phyloP scores from a whole-genome alignment of 1,284 basidiomycete genomes.

The Vanrija sp. region DNA sequence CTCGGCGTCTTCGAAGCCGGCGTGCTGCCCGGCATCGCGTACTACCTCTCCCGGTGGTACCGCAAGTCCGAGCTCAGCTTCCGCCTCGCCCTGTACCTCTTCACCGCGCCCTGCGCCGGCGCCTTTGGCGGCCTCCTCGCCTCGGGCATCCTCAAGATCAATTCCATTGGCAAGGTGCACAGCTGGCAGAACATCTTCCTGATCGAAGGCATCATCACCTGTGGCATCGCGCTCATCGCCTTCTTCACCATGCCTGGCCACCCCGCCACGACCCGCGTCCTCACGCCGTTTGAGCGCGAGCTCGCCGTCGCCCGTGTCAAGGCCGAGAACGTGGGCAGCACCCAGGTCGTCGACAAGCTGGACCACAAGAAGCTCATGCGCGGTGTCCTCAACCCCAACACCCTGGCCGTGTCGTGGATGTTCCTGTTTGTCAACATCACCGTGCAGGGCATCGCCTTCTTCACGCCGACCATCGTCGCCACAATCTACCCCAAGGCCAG shows the following conservation, averaged over 20 bases:
- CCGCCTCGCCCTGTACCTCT: conserved; percentile 15
- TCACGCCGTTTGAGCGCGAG: conserved; percentile 23
- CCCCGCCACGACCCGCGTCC: conserved; percentile 22
- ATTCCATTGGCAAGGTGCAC: conserved; percentile 18
- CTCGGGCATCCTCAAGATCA: conserved; percentile 15
- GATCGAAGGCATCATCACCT: conserved; percentile 37
- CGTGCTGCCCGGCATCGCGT: conserved; percentile 34
- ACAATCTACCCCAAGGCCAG: conserved; percentile 28
- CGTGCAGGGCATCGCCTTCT: conserved; percentile 28
- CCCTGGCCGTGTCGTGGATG: conserved; percentile 32
- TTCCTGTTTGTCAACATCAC: conserved; percentile 47
- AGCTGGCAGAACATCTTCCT: conserved; percentile 25
- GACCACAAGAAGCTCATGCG: conserved; percentile 5
- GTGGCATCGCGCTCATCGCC: conserved; percentile 21
- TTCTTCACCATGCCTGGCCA: conserved; percentile 27
- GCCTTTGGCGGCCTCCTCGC: conserved; percentile 23
- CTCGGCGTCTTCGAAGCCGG: conserved; percentile 37
- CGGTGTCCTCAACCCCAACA: conserved; percentile 24
- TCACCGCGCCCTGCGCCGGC: conserved; percentile 8
- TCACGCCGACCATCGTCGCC: conserved; percentile 28
- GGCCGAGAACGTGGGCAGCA: conserved; percentile 25
- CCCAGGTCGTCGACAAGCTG: conserved; percentile 12
- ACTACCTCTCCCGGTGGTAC: conserved; percentile 27
- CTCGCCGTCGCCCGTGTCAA: conserved; percentile 25
- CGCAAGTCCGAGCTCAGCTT: conserved; percentile 17